Evolutionary conservation across 1,139 yeast genomes (phyloP).

Genomic region (Hemisphaericaspora xylofermentans): DNA sequence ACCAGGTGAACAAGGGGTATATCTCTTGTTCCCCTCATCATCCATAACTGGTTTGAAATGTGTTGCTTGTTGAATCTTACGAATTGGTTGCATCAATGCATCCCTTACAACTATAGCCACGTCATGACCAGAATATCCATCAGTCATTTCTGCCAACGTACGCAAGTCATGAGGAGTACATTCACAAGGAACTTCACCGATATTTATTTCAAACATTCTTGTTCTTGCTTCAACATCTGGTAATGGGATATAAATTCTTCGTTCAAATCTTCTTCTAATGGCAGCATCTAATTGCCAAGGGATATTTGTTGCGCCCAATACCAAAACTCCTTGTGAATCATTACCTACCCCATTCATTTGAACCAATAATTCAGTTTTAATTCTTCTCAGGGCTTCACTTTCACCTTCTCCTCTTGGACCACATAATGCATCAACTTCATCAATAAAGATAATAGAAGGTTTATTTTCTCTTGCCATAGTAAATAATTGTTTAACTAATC

Average conservation of each 20-base stretch:
- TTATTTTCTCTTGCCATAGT: conserved; percentile 95
- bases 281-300: conserved; percentile 99
- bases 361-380: conserved; percentile 91
- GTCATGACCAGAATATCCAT: conserved; percentile 97
- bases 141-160: conserved; percentile 87
- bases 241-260: conserved; percentile 89
- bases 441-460: conserved; percentile 93
- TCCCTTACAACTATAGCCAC: conserved; percentile 95
- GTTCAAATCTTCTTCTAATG: conserved; percentile 92
- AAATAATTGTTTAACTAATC: conserved; percentile 90
- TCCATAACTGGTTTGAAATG: conserved; percentile 69
- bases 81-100: conserved; percentile 96
- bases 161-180: conserved; percentile 72
- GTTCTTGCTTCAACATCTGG: conserved; percentile 92
- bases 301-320: conserved; percentile 95
- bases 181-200: conserved; percentile 86
- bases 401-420: conserved; percentile 99
- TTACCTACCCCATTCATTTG: conserved; percentile 99
- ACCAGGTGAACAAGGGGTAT: conserved; percentile 97
- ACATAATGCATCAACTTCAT: conserved; percentile 96
- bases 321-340: conserved; percentile 89
- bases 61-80: conserved; percentile 94
- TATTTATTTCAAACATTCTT: conserved; percentile 90
- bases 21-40: conserved; percentile 43
- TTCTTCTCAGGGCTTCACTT: conserved; percentile 93